These are phyloP conservation scores for Chondrus crispus DNA, from an alignment of 23 red algal genomes.

Conservation along the genomic window DNA sequence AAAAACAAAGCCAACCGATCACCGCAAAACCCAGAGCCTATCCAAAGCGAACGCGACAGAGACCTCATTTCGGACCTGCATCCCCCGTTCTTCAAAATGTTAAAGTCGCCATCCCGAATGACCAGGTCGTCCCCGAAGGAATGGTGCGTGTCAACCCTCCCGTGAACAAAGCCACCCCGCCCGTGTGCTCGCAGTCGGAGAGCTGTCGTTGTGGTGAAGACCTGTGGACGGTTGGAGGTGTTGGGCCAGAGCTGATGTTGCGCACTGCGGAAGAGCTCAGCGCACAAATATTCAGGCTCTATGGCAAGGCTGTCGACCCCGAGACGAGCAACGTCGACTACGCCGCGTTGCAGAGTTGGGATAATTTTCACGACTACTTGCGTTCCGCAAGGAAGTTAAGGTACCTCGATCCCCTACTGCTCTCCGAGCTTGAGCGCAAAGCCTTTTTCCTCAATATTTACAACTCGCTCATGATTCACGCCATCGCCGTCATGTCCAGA, in stretches of 20 bases:
- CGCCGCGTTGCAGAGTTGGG: not conserved
- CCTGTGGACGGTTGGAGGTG: conserved; percentile 31
- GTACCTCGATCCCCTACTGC: conserved; percentile 52
- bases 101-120: not conserved
- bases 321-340: conserved; percentile 36
- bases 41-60: not conserved
- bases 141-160: not conserved
- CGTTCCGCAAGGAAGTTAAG: conserved; percentile 47
- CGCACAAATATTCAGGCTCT: conserved; percentile 17
- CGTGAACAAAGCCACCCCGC: not conserved
- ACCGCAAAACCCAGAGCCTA: not conserved
- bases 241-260: conserved; percentile 45
- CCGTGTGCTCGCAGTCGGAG: not conserved
- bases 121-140: not conserved
- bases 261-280: conserved; percentile 57
- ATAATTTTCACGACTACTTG: conserved; percentile 41
- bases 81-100: not conserved
- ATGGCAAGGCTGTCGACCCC: conserved; percentile 12
- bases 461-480: conserved; percentile 84
- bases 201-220: conserved; percentile 1
- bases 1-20: no score
- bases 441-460: conserved; percentile 94
- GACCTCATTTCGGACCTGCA: no score
- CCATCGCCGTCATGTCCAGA: conserved; percentile 41
- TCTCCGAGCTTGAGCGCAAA: conserved; percentile 30